These are phyloP conservation scores for Cyberlindnera japonica DNA, from an alignment of 805 yeast species.

Conservation along the genomic window DNA sequence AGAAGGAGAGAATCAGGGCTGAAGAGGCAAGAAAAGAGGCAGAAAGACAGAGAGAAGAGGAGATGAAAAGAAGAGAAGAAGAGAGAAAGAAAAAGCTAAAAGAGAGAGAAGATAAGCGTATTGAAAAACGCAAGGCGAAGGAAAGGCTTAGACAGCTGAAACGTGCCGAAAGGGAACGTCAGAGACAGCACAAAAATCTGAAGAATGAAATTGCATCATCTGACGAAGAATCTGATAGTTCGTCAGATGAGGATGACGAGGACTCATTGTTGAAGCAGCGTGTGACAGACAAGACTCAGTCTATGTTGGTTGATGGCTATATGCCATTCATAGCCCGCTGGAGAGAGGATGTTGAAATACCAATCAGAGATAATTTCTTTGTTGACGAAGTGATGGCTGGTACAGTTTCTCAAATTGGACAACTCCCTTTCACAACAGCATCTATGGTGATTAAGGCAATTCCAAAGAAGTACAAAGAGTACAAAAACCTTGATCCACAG, in stretches of 20 bases:
- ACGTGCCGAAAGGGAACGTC: not conserved
- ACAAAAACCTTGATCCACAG: slow-evolving; percentile 27
- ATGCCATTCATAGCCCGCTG: slow-evolving; percentile 21
- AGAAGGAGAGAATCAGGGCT: slow-evolving; percentile 1
- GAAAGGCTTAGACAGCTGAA: slow-evolving; percentile 3
- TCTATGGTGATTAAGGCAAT: slow-evolving; percentile 16
- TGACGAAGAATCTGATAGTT: not conserved
- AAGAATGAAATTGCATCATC: slow-evolving; percentile 2
- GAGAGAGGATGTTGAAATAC: slow-evolving; percentile 22
- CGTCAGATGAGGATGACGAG: slow-evolving; percentile 1
- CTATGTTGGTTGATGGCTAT: slow-evolving; percentile 23
- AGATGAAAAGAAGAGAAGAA: not conserved
- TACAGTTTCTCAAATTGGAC: slow-evolving; percentile 11
- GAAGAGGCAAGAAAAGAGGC: slow-evolving; percentile 3
- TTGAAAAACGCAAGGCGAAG: not conserved
- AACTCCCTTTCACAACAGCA: slow-evolving; percentile 23
- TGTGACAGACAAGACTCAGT: slow-evolving; percentile 1
- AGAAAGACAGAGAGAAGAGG: slow-evolving; percentile 4
- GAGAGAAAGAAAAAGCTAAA: slow-evolving; percentile 2
- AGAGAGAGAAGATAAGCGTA: slow-evolving; percentile 4
- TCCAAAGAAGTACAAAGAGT: slow-evolving; percentile 26
- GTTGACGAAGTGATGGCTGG: slow-evolving; percentile 29
- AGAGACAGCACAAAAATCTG: not conserved
- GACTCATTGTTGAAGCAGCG: slow-evolving; percentile 4
- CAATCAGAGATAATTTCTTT: slow-evolving; percentile 29